phyloP scores from a whole-genome alignment of 1,284 basidiomycete genomes.

The Irpex sp. region DNA sequence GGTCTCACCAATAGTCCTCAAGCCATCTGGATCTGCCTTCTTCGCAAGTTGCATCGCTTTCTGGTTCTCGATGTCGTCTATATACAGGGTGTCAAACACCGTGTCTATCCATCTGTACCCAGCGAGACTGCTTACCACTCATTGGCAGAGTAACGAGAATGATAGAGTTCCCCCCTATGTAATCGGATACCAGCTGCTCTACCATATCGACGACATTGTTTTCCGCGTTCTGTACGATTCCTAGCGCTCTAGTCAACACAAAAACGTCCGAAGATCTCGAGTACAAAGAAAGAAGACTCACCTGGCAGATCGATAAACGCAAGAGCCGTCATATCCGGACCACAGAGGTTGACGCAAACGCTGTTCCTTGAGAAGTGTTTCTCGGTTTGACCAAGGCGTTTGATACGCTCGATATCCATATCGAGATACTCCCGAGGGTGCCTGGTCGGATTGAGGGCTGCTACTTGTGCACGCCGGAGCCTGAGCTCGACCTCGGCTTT shows the following conservation, averaged over 20 bases:
- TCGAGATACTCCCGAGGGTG: constrained; percentile 20
- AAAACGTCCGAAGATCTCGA: background rate
- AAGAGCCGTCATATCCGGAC: constrained; percentile 30
- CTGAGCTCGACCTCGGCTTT: constrained; percentile 34
- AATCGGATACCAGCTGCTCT: constrained; percentile 38
- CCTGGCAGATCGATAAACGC: constrained; percentile 18
- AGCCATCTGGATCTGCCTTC: constrained; percentile 46
- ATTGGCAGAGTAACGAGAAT: constrained; percentile 62
- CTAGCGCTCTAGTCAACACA: constrained; percentile 24
- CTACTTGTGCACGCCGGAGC: constrained; percentile 43
- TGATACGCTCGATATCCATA: constrained; percentile 21
- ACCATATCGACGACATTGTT: constrained; percentile 41
- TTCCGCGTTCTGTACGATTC: constrained; percentile 53
- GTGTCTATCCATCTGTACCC: constrained; percentile 19
- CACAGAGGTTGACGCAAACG: constrained; percentile 41
- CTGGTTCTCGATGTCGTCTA: constrained; percentile 65
- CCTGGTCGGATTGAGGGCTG: constrained; percentile 36
- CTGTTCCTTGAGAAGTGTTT: constrained; percentile 41
- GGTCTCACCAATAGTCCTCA: constrained; percentile 53
- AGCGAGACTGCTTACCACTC: constrained; percentile 40
- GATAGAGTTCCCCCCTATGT: constrained; percentile 40
- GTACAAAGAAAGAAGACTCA: background rate
- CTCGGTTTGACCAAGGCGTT: background rate
- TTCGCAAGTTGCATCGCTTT: constrained; percentile 50
- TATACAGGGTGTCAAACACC: background rate